phyloP scores from a whole-genome alignment of 441 rosid species.

The Macaranga tanarius region DNA sequence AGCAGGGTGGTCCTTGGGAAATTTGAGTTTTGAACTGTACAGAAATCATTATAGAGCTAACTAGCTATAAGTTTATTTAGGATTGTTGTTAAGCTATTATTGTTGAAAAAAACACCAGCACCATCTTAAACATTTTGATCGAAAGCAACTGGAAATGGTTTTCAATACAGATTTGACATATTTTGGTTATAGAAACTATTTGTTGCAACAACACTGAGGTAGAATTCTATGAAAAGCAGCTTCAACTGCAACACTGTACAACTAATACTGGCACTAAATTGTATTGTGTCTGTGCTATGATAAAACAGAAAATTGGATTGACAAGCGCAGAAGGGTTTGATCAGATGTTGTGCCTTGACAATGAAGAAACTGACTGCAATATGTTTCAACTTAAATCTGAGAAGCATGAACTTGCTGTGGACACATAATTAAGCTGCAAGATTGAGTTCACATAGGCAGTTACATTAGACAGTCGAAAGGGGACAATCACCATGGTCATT shows the following conservation, averaged over 20 bases:
- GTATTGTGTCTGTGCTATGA: background rate
- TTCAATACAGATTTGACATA: background rate
- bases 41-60: background rate
- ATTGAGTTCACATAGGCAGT: conserved; percentile 5
- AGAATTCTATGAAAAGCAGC: background rate
- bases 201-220: background rate
- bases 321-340: conserved; percentile 25
- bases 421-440: background rate
- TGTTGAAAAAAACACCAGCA: background rate
- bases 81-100: no score
- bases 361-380: conserved; percentile 27
- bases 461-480: background rate
- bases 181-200: no score
- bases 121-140: background rate
- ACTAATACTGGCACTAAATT: background rate
- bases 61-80: background rate
- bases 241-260: background rate
- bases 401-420: conserved; percentile 17
- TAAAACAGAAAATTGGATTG: conserved; percentile 9
- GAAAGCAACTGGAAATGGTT: background rate
- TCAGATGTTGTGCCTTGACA: conserved; percentile 21
- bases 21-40: background rate
- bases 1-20: background rate
- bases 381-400: conserved; percentile 18
- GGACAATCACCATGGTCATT: no score